Evolutionary conservation across 805 yeast species (phyloP), one percentile per base, ranked within the genome.

Genomic region (Hanseniaspora valbyensis): DNA sequence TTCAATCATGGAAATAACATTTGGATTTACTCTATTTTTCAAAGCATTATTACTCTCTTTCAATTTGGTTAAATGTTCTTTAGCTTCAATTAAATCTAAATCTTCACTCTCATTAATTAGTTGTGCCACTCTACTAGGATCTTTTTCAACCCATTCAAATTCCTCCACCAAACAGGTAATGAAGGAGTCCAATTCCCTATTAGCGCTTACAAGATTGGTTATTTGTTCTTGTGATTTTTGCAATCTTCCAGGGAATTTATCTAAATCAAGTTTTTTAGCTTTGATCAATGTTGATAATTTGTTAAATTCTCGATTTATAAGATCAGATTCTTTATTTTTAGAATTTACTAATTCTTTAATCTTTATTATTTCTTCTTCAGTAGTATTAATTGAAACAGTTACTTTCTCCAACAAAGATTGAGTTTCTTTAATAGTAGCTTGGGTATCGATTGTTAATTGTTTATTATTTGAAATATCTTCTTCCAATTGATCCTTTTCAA

Each of bases 1-100:
- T 59, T 88, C 96, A 55, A 87, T 85, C 42, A 83, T 84, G 58
- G 80, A 80, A 95, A 84, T 84, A 54, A 87, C 86, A 59, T 88
- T 83, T 2, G 82, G 73, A 58, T 88, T 87, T 16, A 89, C 95
- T 55, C 81, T 85, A 51, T 87, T 74, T 66, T 76, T 82, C 83
- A 90, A 78, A 4, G 76, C 76, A 50, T 77, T 73, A 59, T 79
- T 77, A 54, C 78, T 73, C 29, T 75, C 82, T 18, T 73, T 68
- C 55, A 86, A 72, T 42, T 74, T 72, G 12, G 66, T 66, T 14
- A 48, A 33, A 2, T 26, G 43, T 10, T 18, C 30, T 21, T 40
- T 32, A 12, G 34, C 25, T 18, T 81, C 81, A 8, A 72, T 76
- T 19, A 86, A 62, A 57, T 86, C 76, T 42, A 81, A 72, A 55